These are phyloP conservation scores for Trichoderma parareesei DNA, from an alignment of 495 filamentous ascomycete species.

Conservation along the genomic window DNA sequence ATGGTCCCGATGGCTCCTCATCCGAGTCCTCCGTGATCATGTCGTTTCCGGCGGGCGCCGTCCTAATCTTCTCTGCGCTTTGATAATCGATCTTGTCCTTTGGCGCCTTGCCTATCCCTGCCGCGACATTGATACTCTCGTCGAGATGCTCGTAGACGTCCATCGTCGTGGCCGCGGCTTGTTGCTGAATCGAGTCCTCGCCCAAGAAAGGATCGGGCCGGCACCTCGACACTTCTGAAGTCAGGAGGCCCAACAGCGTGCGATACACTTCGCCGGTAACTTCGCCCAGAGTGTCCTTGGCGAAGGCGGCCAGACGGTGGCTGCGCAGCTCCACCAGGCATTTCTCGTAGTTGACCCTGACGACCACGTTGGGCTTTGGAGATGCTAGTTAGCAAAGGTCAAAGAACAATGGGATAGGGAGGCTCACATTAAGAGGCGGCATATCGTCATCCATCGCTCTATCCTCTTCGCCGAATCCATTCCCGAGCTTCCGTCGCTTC, in stretches of 20 bases:
- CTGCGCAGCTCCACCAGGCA: slow-evolving; percentile 75
- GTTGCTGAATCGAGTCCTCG: slow-evolving; percentile 30
- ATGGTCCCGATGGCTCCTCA: slow-evolving; percentile 13
- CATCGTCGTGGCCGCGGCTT: slow-evolving; percentile 33
- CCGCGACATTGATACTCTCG: slow-evolving; percentile 30
- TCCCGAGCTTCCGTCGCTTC: slow-evolving; percentile 41
- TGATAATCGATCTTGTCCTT: slow-evolving; percentile 32
- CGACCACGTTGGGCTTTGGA: slow-evolving; percentile 44
- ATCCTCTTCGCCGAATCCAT: slow-evolving; percentile 19
- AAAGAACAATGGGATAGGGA: background rate
- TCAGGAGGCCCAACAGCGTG: slow-evolving; percentile 58
- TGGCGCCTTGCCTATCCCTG: slow-evolving; percentile 36
- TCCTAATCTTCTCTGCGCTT: slow-evolving; percentile 33
- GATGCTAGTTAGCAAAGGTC: background rate
- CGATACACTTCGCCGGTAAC: slow-evolving; percentile 68
- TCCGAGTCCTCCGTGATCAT: slow-evolving; percentile 32
- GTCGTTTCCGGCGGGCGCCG: slow-evolving; percentile 33
- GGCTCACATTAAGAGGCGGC: slow-evolving; percentile 29
- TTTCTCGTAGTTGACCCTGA: slow-evolving; percentile 82
- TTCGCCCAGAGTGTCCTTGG: slow-evolving; percentile 49
- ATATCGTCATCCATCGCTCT: slow-evolving; percentile 27
- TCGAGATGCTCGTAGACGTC: slow-evolving; percentile 40
- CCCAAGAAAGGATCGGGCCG: slow-evolving; percentile 44
- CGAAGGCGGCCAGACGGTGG: slow-evolving; percentile 57
- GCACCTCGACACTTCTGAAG: slow-evolving; percentile 60